Conservation (phyloP, 257 asterid genomes). For the Anisodus tanguticus region DNA sequence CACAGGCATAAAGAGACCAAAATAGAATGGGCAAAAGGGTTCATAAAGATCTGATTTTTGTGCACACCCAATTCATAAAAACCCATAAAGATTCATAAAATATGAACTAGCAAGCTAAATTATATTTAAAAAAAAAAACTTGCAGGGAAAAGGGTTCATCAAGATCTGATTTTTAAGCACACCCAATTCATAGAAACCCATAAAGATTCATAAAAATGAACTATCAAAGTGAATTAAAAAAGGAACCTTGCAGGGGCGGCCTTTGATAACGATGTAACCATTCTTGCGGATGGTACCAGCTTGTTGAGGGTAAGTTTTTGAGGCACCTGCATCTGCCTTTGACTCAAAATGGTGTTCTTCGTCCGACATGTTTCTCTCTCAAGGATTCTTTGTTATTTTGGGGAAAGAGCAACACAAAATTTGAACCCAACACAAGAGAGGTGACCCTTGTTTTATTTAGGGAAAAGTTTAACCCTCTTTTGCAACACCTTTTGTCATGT, state of each 20-base stretch:
- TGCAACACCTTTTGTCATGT: too few species aligned
- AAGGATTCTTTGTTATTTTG: not conserved
- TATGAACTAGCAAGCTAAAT: too few species aligned
- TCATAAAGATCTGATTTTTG: too few species aligned
- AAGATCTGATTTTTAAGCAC: too few species aligned
- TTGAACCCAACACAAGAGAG: not conserved
- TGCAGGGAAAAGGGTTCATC: too few species aligned
- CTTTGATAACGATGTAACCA: slow-evolving; percentile 77
- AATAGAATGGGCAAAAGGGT: too few species aligned
- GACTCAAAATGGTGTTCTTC: slow-evolving; percentile 85
- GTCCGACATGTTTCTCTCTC: slow-evolving; percentile 63
- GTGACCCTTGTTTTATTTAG: not conserved
- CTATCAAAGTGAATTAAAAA: not conserved
- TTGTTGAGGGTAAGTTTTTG: slow-evolving; percentile 82
- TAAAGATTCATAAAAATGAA: not conserved
- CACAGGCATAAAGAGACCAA: too few species aligned
- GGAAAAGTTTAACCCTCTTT: not conserved
- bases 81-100: too few species aligned
- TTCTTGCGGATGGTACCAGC: slow-evolving; percentile 84
- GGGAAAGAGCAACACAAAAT: not conserved
- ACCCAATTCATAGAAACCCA: not conserved
- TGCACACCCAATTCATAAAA: too few species aligned
- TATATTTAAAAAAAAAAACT: too few species aligned
- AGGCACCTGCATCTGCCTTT: slow-evolving; percentile 80
- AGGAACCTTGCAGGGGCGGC: slow-evolving; percentile 78